Base-by-base conservation (phyloP, 139 green algal species). In the Tetradesmus lagerheimii region DNA sequence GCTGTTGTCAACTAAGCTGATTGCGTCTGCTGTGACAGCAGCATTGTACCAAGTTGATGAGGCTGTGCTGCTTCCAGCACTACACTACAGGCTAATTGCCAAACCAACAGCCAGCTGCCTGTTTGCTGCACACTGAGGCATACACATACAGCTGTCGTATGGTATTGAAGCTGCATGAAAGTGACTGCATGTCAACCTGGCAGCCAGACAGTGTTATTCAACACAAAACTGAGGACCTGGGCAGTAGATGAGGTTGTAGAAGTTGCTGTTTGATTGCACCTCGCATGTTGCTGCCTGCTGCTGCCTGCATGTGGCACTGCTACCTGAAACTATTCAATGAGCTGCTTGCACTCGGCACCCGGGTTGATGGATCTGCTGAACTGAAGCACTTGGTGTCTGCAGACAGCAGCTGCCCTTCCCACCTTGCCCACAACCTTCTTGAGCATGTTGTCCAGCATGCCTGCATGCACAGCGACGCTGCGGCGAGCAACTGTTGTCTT, bases 371-470 rank as follows among this genome's bases (percentile, higher is more conserved):
- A n/a, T n/a, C n/a, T n/a, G n/a, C n/a, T n/a, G n/a, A n/a, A n/a
- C n/a, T n/a, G n/a, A n/a, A n/a, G n/a, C n/a, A n/a, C n/a, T n/a
- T n/a, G n/a, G n/a, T n/a, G n/a, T n/a, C n/a, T n/a, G n/a, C n/a
- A n/a, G n/a, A 57, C 45, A 57, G 57, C 23, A 71, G 25, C 57
- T 71, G 57, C 57, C 57, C 57, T 71, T n/a, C 57, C 14, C 57
- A 71, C 57, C 57, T 71, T 71, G 57, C 57, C 57, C 25, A 71
- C 57, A n/a, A 71, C 57, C 57, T 71, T 71, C 57, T 71, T 71
- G 20, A 71, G 57, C 57, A 71, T 71, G 25, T 71, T 71, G 57
- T 71, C 57, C 57, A 71, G 57, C 57, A 71, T 71, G 57, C 57
- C 23, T 71, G 57, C 57, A n/a, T 71, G 57, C 57, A 71, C 57